Base-by-base conservation (phyloP, 202 grass and related monocot species). In the Eragrostis tef region DNA sequence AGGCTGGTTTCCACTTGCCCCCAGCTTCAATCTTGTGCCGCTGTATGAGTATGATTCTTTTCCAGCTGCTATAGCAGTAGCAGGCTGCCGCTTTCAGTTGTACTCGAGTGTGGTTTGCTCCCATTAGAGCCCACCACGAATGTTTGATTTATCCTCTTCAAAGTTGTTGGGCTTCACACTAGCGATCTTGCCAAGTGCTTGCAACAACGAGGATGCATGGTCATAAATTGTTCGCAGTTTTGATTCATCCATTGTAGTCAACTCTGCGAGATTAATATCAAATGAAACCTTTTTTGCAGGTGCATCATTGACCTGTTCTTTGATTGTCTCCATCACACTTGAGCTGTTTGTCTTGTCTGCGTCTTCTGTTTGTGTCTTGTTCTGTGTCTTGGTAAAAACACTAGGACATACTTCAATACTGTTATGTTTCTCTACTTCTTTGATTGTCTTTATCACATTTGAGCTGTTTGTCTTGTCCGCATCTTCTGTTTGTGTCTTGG, bases 221-320 rank as follows among this genome's bases (percentile, higher is more conserved):
- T 46, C 51, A 3, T 86, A 43, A 17, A 86, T 68, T 3, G 67
- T 56, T 21, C 36, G 83, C 16, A 82, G 67, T 61, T 86, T 67
- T 0, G 6, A 64, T 39, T 82, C 42, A 11, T 82, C 79, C 78
- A 86, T 78, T 39, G 31, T 82, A 17, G 63, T 64, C 34, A 86
- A 78, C 24, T 74, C 74, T 0, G n/a, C 41, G 11, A 86, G 43
- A 45, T 50, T 27, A 41, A 86, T 25, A 80, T 90, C 79, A 58
- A 67, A 29, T 48, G 54, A 58, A 64, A 90, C 8, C 24, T 74
- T 83, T 20, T 86, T 46, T 56, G 79, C 8, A 14, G 64, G 26
- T 19, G 63, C n/a, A 25, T 7, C 11, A 64, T n/a, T 53, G 44
- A 82, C 78, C 41, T 78, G 42, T 17, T 74, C 22, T 42, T 59